Percentiles rank a stretch among this genome's conserved stretches.
Evolutionary conservation across 2,329 filamentous ascomycete species (phyloP).

Genomic region (Venturia nashicola): DNA sequence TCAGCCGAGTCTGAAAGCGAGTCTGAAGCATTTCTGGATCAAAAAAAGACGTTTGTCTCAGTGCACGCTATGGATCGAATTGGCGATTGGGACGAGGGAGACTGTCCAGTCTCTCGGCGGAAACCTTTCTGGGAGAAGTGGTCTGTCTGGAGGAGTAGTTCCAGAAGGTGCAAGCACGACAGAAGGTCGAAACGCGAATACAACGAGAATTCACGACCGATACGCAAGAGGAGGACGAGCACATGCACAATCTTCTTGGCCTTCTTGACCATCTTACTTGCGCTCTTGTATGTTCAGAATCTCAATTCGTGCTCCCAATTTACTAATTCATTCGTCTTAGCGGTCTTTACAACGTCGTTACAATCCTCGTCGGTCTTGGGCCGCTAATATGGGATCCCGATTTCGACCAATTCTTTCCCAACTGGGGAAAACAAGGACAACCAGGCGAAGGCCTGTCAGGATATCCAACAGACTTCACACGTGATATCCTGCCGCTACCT

Average conservation of each 20-base stretch:
- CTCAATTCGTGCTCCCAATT: not conserved
- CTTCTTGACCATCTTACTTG: constrained; percentile 7
- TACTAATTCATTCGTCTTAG: constrained; percentile 15
- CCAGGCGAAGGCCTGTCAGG: constrained; percentile 19
- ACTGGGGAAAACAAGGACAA: constrained; percentile 30
- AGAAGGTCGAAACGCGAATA: not conserved
- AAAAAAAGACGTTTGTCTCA: constrained; percentile 1
- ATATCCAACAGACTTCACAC: constrained; percentile 35
- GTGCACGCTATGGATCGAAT: not conserved
- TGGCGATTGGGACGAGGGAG: not conserved
- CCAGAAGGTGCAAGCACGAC: not conserved
- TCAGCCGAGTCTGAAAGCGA: constrained; percentile 1
- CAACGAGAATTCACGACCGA: not conserved
- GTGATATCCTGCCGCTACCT: constrained; percentile 35
- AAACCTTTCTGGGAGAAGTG: not conserved
- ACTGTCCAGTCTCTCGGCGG: not conserved
- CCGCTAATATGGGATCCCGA: constrained; percentile 22
- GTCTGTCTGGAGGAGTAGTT: not conserved
- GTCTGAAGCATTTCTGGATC: not conserved
- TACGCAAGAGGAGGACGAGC: constrained; percentile 3
- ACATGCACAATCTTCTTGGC: not conserved
- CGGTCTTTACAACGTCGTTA: constrained; percentile 29
- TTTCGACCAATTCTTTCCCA: constrained; percentile 20
- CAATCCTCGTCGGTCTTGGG: constrained; percentile 25
- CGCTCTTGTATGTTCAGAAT: constrained; percentile 9